Percentiles rank a stretch among this genome's conserved stretches.
These are phyloP conservation scores for Funneliformis geosporum DNA, from an alignment of 192 early-diverging fungal species.

Conservation along the genomic window DNA sequence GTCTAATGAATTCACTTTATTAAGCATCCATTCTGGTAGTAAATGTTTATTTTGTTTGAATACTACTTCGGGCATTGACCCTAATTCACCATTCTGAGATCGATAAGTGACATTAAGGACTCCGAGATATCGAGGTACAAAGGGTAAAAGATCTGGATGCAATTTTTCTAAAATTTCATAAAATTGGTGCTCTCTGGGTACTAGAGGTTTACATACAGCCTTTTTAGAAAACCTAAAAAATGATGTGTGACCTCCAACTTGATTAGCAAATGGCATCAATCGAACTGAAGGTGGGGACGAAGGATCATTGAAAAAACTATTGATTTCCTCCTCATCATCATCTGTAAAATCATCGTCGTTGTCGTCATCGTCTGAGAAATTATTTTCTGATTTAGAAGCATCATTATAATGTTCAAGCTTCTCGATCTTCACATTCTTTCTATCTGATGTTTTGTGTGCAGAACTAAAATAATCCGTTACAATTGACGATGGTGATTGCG, in stretches of 20 bases:
- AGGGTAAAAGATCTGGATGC: slow-evolving; percentile 76
- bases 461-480: slow-evolving; percentile 18
- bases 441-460: not conserved
- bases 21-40: slow-evolving; percentile 69
- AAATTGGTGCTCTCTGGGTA: slow-evolving; percentile 79
- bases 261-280: slow-evolving; percentile 78
- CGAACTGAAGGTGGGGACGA: slow-evolving; percentile 58
- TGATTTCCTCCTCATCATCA: not conserved
- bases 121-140: slow-evolving; percentile 91
- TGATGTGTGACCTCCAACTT: slow-evolving; percentile 95
- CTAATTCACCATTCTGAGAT: slow-evolving; percentile 41
- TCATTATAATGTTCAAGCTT: not conserved
- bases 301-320: slow-evolving; percentile 3
- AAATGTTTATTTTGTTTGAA: slow-evolving; percentile 91
- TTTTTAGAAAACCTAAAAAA: slow-evolving; percentile 95
- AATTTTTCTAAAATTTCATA: slow-evolving; percentile 81
- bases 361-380: not conserved
- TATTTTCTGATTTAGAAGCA: not conserved
- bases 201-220: slow-evolving; percentile 95
- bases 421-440: not conserved
- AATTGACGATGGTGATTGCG: not conserved
- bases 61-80: slow-evolving; percentile 74
- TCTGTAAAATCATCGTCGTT: not conserved
- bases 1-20: slow-evolving; percentile 48
- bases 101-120: slow-evolving; percentile 92